Conservation (phyloP, 2,329 filamentous ascomycete species). For the Colletotrichum siamense region DNA sequence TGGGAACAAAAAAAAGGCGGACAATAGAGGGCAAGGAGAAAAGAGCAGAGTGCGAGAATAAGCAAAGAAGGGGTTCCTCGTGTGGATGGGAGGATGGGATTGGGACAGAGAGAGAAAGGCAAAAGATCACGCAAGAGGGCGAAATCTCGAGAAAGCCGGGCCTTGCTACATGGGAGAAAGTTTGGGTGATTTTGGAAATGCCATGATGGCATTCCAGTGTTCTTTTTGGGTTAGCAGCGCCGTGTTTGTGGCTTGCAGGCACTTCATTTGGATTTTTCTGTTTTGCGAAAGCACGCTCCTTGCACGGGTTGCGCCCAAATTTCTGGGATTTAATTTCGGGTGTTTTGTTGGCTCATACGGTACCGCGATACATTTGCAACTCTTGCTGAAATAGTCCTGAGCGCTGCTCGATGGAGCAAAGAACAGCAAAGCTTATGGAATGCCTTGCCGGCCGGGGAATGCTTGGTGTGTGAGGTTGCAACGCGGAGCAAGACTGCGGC, state of each 20-base stretch:
- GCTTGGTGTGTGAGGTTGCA: not conserved
- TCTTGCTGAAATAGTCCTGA: not conserved
- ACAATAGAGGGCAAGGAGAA: not conserved
- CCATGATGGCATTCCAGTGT: constrained; percentile 10
- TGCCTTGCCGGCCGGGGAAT: not conserved
- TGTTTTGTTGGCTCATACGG: not conserved
- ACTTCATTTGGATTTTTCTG: not conserved
- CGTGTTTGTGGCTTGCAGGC: not conserved
- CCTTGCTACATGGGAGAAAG: not conserved
- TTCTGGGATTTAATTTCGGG: not conserved
- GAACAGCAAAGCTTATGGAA: not conserved
- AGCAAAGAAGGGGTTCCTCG: not conserved
- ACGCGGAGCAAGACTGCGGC: not conserved
- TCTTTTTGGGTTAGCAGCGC: not conserved
- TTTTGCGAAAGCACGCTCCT: not conserved
- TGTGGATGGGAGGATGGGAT: not conserved
- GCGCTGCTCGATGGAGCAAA: not conserved
- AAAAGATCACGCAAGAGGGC: not conserved
- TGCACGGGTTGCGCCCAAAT: not conserved
- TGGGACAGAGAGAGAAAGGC: not conserved
- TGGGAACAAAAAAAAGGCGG: not conserved
- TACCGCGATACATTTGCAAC: not conserved
- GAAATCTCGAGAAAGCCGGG: not conserved
- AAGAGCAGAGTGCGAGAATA: not conserved
- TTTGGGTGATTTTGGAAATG: constrained; percentile 1